phyloP scores from a whole-genome alignment of 495 filamentous ascomycete genomes.

The Penicillium manginii region DNA sequence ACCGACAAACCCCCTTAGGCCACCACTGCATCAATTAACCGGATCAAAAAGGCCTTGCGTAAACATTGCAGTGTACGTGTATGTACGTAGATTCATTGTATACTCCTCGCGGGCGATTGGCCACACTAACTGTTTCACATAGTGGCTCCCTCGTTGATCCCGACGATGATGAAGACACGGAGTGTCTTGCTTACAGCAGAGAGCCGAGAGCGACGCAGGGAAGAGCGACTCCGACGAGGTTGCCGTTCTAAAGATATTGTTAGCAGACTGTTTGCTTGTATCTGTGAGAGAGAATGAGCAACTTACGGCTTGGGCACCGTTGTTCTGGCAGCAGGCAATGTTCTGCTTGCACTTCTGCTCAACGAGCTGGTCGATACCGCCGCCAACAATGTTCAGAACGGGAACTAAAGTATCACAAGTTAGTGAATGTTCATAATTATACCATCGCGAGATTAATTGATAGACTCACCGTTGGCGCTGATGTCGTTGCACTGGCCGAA shows the following conservation, averaged over 20 bases:
- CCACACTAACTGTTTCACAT: slow-evolving; percentile 6
- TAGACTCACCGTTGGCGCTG: slow-evolving; percentile 24
- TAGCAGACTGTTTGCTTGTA: neutral
- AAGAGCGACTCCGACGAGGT: slow-evolving; percentile 47
- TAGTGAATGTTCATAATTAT: too few species aligned
- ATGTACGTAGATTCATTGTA: slow-evolving; percentile 15
- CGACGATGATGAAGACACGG: neutral
- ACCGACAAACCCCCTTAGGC: neutral
- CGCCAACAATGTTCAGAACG: slow-evolving; percentile 26
- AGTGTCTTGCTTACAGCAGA: slow-evolving; percentile 38
- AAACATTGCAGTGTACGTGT: slow-evolving; percentile 17
- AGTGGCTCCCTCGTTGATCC: slow-evolving; percentile 3
- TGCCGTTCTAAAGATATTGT: slow-evolving; percentile 23
- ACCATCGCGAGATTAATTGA: neutral
- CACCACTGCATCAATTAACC: neutral
- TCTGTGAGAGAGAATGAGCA: neutral
- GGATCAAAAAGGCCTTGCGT: slow-evolving; percentile 16
- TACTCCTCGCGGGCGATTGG: slow-evolving; percentile 1
- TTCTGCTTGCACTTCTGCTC: slow-evolving; percentile 52
- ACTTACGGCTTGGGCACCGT: slow-evolving; percentile 33
- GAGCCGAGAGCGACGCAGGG: slow-evolving; percentile 49
- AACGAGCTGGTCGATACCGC: slow-evolving; percentile 40
- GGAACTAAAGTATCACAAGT: slow-evolving; percentile 6
- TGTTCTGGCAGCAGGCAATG: slow-evolving; percentile 53
- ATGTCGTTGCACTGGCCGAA: slow-evolving; percentile 36